phyloP scores from a whole-genome alignment of 176 grass and related monocot genomes.

The Rhynchospora tenuis region DNA sequence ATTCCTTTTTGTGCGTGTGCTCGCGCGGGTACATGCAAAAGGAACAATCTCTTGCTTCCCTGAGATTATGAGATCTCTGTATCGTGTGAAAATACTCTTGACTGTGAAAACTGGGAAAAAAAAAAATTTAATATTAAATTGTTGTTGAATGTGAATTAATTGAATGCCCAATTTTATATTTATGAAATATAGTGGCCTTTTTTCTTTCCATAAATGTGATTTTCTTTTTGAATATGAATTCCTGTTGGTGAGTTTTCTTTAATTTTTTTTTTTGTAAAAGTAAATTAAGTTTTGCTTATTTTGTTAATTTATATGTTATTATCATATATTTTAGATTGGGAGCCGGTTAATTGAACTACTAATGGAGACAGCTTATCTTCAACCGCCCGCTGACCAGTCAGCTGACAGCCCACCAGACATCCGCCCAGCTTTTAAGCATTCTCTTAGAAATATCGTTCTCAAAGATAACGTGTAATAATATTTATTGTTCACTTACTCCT shows the following conservation, averaged over 20 bases:
- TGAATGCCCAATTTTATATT: not conserved
- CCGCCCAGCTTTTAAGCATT: constrained; percentile 84
- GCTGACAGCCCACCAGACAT: constrained; percentile 82
- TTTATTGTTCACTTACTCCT: not conserved
- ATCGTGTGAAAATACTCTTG: not conserved
- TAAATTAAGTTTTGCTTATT: not conserved
- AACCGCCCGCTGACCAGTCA: constrained; percentile 71
- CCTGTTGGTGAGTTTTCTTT: constrained; percentile 8
- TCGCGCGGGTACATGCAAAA: no score
- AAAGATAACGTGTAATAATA: constrained; percentile 56
- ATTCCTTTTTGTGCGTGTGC: not conserved
- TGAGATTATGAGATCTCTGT: constrained; percentile 2
- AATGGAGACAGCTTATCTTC: constrained; percentile 87
- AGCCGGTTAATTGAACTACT: constrained; percentile 92
- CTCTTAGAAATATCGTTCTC: constrained; percentile 31
- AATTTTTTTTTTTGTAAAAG: not conserved
- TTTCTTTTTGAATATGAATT: not conserved
- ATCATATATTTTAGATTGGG: constrained; percentile 56
- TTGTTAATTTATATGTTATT: constrained; percentile 18
- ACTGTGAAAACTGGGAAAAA: not conserved
- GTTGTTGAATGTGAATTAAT: not conserved
- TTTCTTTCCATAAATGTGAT: not conserved
- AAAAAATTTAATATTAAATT: not conserved
- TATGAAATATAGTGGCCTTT: not conserved
- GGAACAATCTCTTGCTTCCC: not conserved